Conservation (phyloP, 78 protist genomes). For the Guillardia theta region DNA sequence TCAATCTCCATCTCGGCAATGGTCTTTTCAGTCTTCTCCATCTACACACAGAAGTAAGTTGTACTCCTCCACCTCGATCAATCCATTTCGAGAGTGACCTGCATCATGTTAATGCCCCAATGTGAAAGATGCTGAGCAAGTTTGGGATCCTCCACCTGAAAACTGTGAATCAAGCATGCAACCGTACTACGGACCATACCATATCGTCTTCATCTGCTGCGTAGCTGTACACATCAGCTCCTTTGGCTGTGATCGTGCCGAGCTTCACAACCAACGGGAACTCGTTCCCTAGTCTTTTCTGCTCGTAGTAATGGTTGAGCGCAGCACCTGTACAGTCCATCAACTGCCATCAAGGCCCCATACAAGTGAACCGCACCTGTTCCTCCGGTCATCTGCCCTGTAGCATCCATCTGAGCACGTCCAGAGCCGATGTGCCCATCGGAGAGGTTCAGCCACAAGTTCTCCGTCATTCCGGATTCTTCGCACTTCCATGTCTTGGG, state of each 20-base stretch:
- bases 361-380: constrained; percentile 54
- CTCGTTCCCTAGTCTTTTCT: constrained; percentile 43
- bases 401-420: constrained; percentile 76
- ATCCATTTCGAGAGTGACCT: not conserved
- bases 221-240: constrained; percentile 82
- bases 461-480: constrained; percentile 44
- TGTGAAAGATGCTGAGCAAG: constrained; percentile 83
- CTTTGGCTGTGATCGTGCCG: constrained; percentile 92
- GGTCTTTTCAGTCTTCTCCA: constrained; percentile 85
- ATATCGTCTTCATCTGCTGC: constrained; percentile 68
- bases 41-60: too few relatives aligned
- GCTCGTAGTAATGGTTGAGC: constrained; percentile 73
- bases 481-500: constrained; percentile 64
- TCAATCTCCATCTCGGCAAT: constrained; percentile 87
- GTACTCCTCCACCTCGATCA: constrained; percentile 1
- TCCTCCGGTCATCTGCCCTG: constrained; percentile 69
- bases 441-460: constrained; percentile 89
- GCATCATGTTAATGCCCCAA: constrained; percentile 82
- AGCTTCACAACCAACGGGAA: constrained; percentile 90
- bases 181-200: too few relatives aligned
- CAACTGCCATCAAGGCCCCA: not conserved
- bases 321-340: constrained; percentile 89
- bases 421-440: constrained; percentile 91
- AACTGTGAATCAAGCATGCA: not conserved
- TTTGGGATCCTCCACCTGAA: constrained; percentile 79